Evolutionary conservation across 2,329 filamentous ascomycete genomes (phyloP).

Genomic region (Nemania sp.): DNA sequence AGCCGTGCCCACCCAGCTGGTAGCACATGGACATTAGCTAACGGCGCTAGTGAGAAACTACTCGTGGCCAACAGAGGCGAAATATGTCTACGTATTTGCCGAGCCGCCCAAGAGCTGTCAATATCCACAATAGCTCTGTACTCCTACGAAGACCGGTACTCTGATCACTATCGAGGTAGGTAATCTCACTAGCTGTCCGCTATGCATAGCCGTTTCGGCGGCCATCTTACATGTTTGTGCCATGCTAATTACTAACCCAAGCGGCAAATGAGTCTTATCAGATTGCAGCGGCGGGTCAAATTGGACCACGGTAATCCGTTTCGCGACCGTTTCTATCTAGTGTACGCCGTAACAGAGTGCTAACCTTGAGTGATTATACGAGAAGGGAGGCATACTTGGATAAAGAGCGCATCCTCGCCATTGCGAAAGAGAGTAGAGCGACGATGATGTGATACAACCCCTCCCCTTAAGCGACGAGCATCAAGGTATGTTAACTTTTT

Average conservation of each 20-base stretch:
- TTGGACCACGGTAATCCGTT: background rate
- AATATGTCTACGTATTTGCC: constrained; percentile 2
- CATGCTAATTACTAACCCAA: background rate
- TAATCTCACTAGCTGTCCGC: background rate
- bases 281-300: background rate
- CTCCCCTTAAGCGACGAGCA: background rate
- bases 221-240: no score
- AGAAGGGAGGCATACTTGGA: background rate
- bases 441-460: background rate
- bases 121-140: background rate
- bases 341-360: no score
- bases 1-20: no score
- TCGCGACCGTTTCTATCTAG: no score
- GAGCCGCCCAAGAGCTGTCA: background rate
- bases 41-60: background rate
- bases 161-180: background rate
- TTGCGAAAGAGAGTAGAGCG: background rate
- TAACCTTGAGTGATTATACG: no score
- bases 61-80: background rate
- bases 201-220: no score
- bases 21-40: background rate
- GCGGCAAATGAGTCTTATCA: background rate
- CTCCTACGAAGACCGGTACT: background rate
- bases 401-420: background rate
- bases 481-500: background rate